Percentiles rank a stretch among this genome's conserved stretches.
phyloP scores from a whole-genome alignment of 1,284 basidiomycete genomes.

The Macrocybe sp. region DNA sequence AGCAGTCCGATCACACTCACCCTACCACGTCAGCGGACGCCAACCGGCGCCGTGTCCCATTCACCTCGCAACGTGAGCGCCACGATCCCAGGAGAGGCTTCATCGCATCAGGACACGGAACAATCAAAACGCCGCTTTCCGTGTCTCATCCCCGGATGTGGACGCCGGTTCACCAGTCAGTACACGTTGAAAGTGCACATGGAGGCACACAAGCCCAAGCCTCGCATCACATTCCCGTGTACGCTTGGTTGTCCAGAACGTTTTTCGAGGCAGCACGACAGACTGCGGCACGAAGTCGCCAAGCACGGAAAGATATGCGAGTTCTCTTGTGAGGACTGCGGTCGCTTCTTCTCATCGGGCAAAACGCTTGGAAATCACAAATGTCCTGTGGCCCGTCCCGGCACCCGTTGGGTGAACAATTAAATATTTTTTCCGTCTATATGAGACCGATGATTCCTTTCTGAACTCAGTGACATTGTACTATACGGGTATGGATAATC shows the following conservation, averaged over 20 bases:
- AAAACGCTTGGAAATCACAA: constrained; percentile 47
- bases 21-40: constrained; percentile 7
- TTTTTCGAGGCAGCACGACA: constrained; percentile 46
- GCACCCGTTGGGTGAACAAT: constrained; percentile 38
- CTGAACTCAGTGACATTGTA: too few species aligned
- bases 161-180: constrained; percentile 42
- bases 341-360: constrained; percentile 42
- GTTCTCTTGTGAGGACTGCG: constrained; percentile 41
- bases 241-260: constrained; percentile 42
- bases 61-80: constrained; percentile 13
- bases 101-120: constrained; percentile 22
- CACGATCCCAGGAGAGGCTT: constrained; percentile 17
- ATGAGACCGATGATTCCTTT: too few species aligned
- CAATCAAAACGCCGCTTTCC: constrained; percentile 35
- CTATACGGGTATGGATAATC: background rate
- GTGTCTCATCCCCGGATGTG: constrained; percentile 38
- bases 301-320: constrained; percentile 47
- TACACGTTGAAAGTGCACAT: constrained; percentile 47
- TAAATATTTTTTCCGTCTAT: constrained; percentile 10
- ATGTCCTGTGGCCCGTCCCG: constrained; percentile 40
- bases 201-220: constrained; percentile 48
- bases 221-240: constrained; percentile 38
- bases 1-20: constrained; percentile 3
- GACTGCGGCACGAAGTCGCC: constrained; percentile 46
- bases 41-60: constrained; percentile 10